Evolutionary conservation across 139 green algal species (phyloP).

Genomic region (Chlamydomonas eustigma): DNA sequence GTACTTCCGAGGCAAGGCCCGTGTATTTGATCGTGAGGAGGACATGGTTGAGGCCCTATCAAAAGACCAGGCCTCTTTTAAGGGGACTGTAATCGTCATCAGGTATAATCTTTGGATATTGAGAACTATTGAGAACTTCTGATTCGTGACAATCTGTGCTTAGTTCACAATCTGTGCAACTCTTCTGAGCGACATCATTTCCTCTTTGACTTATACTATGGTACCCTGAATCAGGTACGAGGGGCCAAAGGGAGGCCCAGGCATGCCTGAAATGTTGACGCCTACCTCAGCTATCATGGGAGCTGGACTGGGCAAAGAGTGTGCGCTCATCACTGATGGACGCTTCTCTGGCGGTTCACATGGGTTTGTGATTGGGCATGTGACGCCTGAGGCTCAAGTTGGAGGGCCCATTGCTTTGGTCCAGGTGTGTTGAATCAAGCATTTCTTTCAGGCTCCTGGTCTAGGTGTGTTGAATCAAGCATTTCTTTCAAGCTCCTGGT

Average conservation of each 20-base stretch:
- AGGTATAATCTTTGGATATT: too few species aligned
- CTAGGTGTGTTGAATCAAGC: too few species aligned
- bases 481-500: too few species aligned
- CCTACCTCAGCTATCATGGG: conserved; percentile 97
- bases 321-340: conserved; percentile 95
- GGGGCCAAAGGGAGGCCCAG: conserved; percentile 93
- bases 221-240: too few species aligned
- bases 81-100: conserved; percentile 79
- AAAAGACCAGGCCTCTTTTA: conserved; percentile 71
- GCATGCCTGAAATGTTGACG: conserved; percentile 99
- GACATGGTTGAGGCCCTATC: conserved; percentile 89
- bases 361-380: conserved; percentile 97
- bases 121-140: too few species aligned
- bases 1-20: conserved; percentile 67
- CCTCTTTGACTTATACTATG: too few species aligned
- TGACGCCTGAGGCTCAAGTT: conserved; percentile 89
- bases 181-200: too few species aligned
- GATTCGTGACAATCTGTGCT: too few species aligned
- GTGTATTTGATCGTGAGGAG: conserved; percentile 92
- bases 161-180: too few species aligned
- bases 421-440: too few species aligned
- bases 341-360: conserved; percentile 95
- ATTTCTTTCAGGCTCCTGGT: too few species aligned
- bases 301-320: conserved; percentile 92
- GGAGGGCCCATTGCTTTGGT: conserved; percentile 90